These are phyloP conservation scores for Blastobotrys mokoenaii DNA, from an alignment of 805 yeast species.

Conservation along the genomic window DNA sequence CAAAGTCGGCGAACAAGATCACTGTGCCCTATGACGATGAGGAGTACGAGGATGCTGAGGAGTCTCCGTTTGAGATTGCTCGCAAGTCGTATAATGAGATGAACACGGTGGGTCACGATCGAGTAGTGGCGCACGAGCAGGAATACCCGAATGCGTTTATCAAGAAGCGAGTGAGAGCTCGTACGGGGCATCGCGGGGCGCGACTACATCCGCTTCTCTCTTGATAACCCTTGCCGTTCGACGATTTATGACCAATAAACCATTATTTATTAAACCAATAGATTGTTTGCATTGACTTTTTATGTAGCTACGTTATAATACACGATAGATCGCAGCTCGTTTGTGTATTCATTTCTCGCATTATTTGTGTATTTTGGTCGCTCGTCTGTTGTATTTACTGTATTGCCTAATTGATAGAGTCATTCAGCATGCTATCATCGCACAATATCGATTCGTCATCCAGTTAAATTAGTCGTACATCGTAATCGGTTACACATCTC, in stretches of 20 bases:
- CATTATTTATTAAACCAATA: too few species aligned
- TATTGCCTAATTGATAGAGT: too few species aligned
- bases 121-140: too few species aligned
- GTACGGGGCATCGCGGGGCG: background rate
- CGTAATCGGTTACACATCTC: slow-evolving; percentile 32
- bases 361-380: too few species aligned
- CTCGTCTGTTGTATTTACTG: too few species aligned
- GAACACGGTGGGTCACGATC: slow-evolving; percentile 9
- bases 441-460: too few species aligned
- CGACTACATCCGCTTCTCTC: too few species aligned
- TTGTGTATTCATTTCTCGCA: too few species aligned
- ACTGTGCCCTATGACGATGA: slow-evolving; percentile 18
- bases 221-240: slow-evolving; percentile 2
- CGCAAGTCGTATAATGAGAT: background rate
- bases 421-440: too few species aligned
- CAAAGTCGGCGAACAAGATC: slow-evolving; percentile 5
- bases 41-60: slow-evolving; percentile 16
- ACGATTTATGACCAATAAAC: too few species aligned
- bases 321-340: background rate
- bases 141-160: too few species aligned
- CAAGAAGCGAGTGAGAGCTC: slow-evolving; percentile 3
- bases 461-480: too few species aligned
- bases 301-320: background rate
- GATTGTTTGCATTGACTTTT: background rate
- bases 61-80: slow-evolving; percentile 1